Evolutionary conservation across 768 basidiomycete species (phyloP).

Genomic region (Coprinopsis strossmayeri): DNA sequence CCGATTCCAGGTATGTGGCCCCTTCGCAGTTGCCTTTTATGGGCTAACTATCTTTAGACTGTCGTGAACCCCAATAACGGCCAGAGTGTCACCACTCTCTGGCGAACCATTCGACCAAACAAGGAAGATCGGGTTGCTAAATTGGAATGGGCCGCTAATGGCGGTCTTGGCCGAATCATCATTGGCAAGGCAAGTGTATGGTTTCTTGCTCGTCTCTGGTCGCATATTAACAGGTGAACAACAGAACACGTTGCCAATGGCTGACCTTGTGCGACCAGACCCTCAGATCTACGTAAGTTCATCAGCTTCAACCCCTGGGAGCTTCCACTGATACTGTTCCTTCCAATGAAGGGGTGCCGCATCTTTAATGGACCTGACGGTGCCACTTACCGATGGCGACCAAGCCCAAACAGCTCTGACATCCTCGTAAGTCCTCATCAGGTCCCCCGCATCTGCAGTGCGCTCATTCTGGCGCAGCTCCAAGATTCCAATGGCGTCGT

Average conservation of each 20-base stretch:
- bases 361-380: conserved; percentile 82
- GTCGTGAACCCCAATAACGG: conserved; percentile 54
- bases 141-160: conserved; percentile 81
- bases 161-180: conserved; percentile 76
- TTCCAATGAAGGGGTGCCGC: conserved; percentile 46
- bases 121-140: conserved; percentile 86
- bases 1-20: conserved; percentile 60
- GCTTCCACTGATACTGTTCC: conserved; percentile 8
- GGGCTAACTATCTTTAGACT: conserved; percentile 42
- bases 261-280: conserved; percentile 73
- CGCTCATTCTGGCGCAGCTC: conserved; percentile 40
- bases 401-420: conserved; percentile 50
- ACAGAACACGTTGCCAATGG: conserved; percentile 74
- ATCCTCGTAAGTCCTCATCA: conserved; percentile 42
- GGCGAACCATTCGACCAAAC: conserved; percentile 75
- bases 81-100: conserved; percentile 69
- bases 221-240: conserved; percentile 21
- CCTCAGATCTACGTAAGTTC: conserved; percentile 50
- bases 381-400: conserved; percentile 73
- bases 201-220: conserved; percentile 13
- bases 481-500: conserved; percentile 62
- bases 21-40: conserved; percentile 2
- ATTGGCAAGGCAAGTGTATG: conserved; percentile 65
- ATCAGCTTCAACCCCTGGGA: conserved; percentile 10
- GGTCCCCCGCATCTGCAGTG: conserved; percentile 13